Evolutionary conservation across 2,329 filamentous ascomycete species (phyloP).

Genomic region (Phialocephala subalpina): DNA sequence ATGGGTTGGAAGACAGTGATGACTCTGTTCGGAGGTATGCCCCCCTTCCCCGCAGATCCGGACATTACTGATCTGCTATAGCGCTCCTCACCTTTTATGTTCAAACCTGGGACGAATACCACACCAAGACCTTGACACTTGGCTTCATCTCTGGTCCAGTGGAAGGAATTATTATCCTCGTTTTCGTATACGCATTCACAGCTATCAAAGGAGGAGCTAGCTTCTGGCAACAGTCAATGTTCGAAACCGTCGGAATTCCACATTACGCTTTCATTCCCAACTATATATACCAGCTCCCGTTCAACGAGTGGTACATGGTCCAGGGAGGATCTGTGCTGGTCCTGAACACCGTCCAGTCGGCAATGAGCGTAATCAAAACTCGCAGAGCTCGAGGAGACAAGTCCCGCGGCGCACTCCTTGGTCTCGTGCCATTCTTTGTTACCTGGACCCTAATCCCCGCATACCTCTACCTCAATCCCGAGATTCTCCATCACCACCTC

Average conservation of each 20-base stretch:
- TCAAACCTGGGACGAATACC: constrained; percentile 99
- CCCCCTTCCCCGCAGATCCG: not conserved
- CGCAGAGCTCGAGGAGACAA: constrained; percentile 78
- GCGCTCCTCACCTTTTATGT: constrained; percentile 96
- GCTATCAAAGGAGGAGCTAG: constrained; percentile 86
- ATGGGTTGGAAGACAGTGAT: constrained; percentile 90
- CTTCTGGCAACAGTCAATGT: constrained; percentile 87
- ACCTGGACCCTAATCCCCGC: constrained; percentile 79
- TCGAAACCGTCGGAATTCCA: constrained; percentile 79
- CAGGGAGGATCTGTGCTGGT: constrained; percentile 84
- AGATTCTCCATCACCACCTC: constrained; percentile 82
- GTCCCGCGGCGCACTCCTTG: constrained; percentile 78
- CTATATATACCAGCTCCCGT: constrained; percentile 79
- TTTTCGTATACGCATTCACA: constrained; percentile 82
- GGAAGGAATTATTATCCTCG: constrained; percentile 88
- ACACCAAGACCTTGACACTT: constrained; percentile 93
- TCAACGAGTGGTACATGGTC: constrained; percentile 91
- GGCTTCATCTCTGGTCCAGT: constrained; percentile 94
- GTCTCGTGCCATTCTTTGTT: constrained; percentile 81
- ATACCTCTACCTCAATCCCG: constrained; percentile 86
- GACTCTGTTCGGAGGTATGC: constrained; percentile 81
- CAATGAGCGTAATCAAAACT: constrained; percentile 83
- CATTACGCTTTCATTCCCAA: constrained; percentile 70
- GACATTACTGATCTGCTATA: constrained; percentile 45
- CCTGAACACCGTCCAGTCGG: constrained; percentile 81